A percentile compares a stretch with the other conserved stretches of the same genome.
These are phyloP conservation scores for Astrocystis sublimbata DNA, from an alignment of 495 filamentous ascomycete species.

Conservation along the genomic window DNA sequence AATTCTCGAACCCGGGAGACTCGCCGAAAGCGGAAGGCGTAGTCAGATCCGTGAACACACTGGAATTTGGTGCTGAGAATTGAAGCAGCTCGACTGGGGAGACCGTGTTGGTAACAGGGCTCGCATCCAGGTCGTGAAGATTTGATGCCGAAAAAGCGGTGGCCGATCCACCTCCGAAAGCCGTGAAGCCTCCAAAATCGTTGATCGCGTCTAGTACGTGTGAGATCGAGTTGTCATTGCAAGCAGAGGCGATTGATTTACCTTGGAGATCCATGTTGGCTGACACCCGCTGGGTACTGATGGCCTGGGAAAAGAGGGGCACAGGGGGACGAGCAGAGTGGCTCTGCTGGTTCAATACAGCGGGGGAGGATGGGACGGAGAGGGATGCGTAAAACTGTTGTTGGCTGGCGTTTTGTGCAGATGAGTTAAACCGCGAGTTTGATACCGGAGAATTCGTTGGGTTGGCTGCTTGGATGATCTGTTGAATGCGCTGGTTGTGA, in stretches of 20 bases:
- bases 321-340: conserved; percentile 51
- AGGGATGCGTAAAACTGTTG: conserved; percentile 54
- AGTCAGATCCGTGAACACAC: conserved; percentile 80
- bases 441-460: conserved; percentile 57
- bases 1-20: conserved; percentile 69
- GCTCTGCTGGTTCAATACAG: conserved; percentile 49
- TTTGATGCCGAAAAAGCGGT: conserved; percentile 55
- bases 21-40: conserved; percentile 76
- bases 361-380: conserved; percentile 49
- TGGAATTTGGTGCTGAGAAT: conserved; percentile 77
- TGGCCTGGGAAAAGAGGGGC: conserved; percentile 53
- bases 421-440: conserved; percentile 56
- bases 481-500: conserved; percentile 59
- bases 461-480: conserved; percentile 61
- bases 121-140: conserved; percentile 45
- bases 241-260: conserved; percentile 26
- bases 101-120: conserved; percentile 60
- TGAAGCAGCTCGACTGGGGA: conserved; percentile 82
- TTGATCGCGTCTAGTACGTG: conserved; percentile 46
- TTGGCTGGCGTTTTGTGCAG: conserved; percentile 40
- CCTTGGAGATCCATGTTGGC: conserved; percentile 53
- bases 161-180: conserved; percentile 53
- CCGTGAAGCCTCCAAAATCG: conserved; percentile 52
- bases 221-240: conserved; percentile 38
- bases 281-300: conserved; percentile 41